Evolutionary conservation across 371 early-diverging fungal species (phyloP), one percentile per base, ranked within the genome.

Genomic region (Mucor sp.): DNA sequence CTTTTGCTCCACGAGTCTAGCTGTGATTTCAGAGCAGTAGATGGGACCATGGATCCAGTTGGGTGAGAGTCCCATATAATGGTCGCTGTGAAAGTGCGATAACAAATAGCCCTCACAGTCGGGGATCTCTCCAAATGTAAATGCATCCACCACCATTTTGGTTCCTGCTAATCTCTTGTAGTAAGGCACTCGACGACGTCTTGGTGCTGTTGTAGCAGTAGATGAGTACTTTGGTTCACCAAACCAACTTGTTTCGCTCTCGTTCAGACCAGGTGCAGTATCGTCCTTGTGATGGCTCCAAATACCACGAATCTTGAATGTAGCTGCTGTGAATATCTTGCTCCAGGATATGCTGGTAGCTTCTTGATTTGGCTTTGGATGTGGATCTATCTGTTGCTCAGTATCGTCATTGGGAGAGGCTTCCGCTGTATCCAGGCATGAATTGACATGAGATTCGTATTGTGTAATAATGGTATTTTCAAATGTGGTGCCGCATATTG

Each of bases 51-150:
- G 87, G 0, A 73, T 60, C 85, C 92, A 94, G 6, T 68, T 75
- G 8, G 84, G 73, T 0, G 85, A 80, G 33, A 97, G 72, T 0
- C 96, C 95, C 37, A 85, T 86, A 60, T 96, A 98, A 74, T 97
- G 98, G 73, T 97, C 97, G 15, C 92, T 84, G 65, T 96, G 96
- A 68, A 91, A 96, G 72, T 96, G 96, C 4, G 91, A 87, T 25
- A 98, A 76, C 68, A 97, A 96, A 63, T 97, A 97, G 0, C 89
- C 94, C 0, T 87, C 81, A 69, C 92, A 91, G 3, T 83, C 86
- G 0, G 74, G 77, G 12, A 95, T 82, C 1, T 69, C 74, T 2
- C 98, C 97, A 84, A 91, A 94, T 0, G 75, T 75, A 70, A 98
- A 97, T 0, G 96, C 97, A 72, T 98, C 98, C 1, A 98, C 94